Percentiles rank a stretch among this genome's conserved stretches.
phyloP scores from a whole-genome alignment of 352 stramenopile genomes.

The Globisporangium barbulae region DNA sequence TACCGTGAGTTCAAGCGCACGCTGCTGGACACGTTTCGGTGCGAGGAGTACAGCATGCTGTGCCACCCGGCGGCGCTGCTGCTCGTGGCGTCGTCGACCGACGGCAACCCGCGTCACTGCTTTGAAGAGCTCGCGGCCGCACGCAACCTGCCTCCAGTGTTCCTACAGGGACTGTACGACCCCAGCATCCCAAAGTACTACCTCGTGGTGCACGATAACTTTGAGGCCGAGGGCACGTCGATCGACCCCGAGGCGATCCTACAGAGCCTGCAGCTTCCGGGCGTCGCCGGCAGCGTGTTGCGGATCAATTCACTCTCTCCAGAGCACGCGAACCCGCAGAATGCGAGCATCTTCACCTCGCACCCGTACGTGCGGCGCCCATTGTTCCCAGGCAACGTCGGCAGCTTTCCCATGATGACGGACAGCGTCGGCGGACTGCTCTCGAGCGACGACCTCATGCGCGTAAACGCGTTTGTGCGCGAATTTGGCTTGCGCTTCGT shows the following conservation, averaged over 20 bases:
- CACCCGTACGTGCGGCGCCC: conserved; percentile 66
- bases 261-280: conserved; percentile 57
- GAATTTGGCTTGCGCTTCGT: conserved; percentile 79
- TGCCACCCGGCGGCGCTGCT: conserved; percentile 71
- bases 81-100: conserved; percentile 78
- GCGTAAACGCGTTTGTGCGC: conserved; percentile 67
- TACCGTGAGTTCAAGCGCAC: conserved; percentile 75
- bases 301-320: conserved; percentile 63
- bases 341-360: conserved; percentile 37
- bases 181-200: conserved; percentile 82
- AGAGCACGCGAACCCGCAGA: conserved; percentile 24
- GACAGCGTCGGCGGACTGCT: conserved; percentile 43
- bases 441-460: conserved; percentile 62
- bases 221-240: conserved; percentile 69
- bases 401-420: conserved; percentile 28
- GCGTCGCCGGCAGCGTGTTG: conserved; percentile 47
- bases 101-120: conserved; percentile 70
- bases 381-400: conserved; percentile 35
- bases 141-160: conserved; percentile 49
- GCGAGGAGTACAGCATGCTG: conserved; percentile 78
- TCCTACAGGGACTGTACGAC: conserved; percentile 80
- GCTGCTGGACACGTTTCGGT: conserved; percentile 81
- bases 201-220: conserved; percentile 84
- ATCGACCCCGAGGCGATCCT: conserved; percentile 81
- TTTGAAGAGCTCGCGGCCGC: conserved; percentile 62